Base-by-base conservation (phyloP, 257 asterid genomes). In the Rauvolfia tetraphylla region DNA sequence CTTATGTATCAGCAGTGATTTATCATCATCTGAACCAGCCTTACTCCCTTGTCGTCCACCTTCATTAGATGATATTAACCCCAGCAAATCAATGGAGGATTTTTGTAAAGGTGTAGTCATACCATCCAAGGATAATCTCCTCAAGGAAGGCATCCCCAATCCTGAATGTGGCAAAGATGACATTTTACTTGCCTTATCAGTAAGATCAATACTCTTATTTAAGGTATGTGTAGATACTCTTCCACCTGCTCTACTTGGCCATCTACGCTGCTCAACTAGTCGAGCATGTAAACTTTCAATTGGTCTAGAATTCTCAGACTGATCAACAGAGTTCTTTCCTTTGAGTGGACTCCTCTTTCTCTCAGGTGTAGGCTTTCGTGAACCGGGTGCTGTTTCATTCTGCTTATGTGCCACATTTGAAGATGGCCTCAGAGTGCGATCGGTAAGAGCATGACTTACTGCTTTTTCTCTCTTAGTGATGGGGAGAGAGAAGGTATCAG, bases 221-320 rank as follows among this genome's bases (percentile, higher is more conserved):
- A 83, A 33, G 65, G 81, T 34, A 79, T 74, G 71, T 41, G 87
- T 79, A 53, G 92, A 75, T 23, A 79, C 70, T 83, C 81, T 89
- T 65, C 85, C 91, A 77, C 83, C 85, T 8, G 78, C 79, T 84
- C 89, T 86, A 81, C 87, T 86, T 33, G 89, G 92, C 99, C 99
- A 86, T 75, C 92, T 88, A 85, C 88, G 92, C 71, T 92, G 96
- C 59, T 94, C 96, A 63, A 88, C 89, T 38, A 87, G 36, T 74
- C 92, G 92, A 75, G 87, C 76, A 80, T 82, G 86, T 29, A 80
- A 61, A 65, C 85, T 72, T 68, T 91, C 97, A 75, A 86, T 79
- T 11, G 94, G 97, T 75, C 81, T 89, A 78, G 90, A 92, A 86
- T 92, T 93, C 86, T 93, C 97, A n/a, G 83, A 76, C 84, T 85